These are phyloP conservation scores for Hyaloraphidium curvatum DNA, from an alignment of 192 early-diverging fungal species.

Conservation along the genomic window DNA sequence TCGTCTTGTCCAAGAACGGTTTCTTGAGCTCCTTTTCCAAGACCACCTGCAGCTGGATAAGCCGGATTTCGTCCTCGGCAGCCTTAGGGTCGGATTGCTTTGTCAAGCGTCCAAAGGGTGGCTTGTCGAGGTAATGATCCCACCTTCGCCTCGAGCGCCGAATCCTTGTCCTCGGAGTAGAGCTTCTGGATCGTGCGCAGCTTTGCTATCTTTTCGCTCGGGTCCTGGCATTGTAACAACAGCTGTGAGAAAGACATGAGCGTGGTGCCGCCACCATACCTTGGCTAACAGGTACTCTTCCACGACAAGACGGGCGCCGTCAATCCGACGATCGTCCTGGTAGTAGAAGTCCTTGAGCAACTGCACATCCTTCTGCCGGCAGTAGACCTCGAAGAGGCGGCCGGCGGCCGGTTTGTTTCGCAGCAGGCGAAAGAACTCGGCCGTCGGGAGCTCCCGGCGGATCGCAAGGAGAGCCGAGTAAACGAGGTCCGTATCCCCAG, in stretches of 20 bases:
- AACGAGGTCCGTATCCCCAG: conserved; percentile 89
- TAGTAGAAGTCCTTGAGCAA: conserved; percentile 89
- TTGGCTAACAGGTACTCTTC: background rate
- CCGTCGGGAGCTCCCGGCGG: conserved; percentile 57
- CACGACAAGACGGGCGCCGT: conserved; percentile 32
- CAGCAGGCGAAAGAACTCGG: conserved; percentile 81
- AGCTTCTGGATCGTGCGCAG: conserved; percentile 50
- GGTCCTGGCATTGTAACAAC: background rate
- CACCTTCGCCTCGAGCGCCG: conserved; percentile 52
- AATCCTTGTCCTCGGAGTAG: conserved; percentile 50
- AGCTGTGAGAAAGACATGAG: no score
- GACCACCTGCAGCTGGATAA: conserved; percentile 50
- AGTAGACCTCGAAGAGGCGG: conserved; percentile 69
- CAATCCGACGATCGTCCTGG: conserved; percentile 68
- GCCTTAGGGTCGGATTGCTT: conserved; percentile 20
- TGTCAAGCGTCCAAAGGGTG: background rate
- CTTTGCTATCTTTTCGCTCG: conserved; percentile 26
- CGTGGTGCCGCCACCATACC: no score
- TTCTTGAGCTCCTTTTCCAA: conserved; percentile 53
- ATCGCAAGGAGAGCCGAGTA: conserved; percentile 81
- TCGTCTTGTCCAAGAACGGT: conserved; percentile 43
- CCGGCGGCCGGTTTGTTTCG: conserved; percentile 63
- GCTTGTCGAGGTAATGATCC: background rate
- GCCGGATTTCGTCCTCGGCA: conserved; percentile 57
- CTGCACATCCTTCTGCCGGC: conserved; percentile 47